Evolutionary conservation across 2,329 filamentous ascomycete species (phyloP), one percentile per base, ranked within the genome.

Genomic region (Aspergillus spinulosporus): DNA sequence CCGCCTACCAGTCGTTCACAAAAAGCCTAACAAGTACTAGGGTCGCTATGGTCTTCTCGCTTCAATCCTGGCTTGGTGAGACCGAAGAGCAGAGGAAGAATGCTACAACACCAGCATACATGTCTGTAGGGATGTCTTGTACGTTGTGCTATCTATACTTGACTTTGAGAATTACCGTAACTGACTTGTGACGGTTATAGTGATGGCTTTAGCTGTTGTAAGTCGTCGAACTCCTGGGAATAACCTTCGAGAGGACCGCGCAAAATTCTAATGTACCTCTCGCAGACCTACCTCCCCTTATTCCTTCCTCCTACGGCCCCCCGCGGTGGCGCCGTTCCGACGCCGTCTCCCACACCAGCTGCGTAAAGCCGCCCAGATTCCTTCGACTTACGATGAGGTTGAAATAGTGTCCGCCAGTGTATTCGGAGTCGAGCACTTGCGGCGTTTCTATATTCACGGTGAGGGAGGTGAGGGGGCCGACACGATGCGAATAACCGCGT

Each of bases 71-170:
- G 78, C 68, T 80, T 47, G 74, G 74, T 36, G 78, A 80, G 64
- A 75, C 73, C 26, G 69, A 74, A n/a, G 75, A 79, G 31, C 76
- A 80, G 62, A 76, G 73, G 74, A 87, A 84, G 72, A 86, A 76
- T 57, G 76, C 84, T 28, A 77, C 80, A 45, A 92, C 90, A 4
- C 91, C 92, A 2, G 84, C 80, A 51, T 86, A 85, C 71, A 87
- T 94, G 74, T 86, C 86, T 54, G 85, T 94, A 54, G 82, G 86
- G 74, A 94, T 95, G 89, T 85, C 89, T 21, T 68, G 88, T 91
- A 80, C 67, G 86, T 82, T 42, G 12, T 48, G 15, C 54, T 49
- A 21, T 12, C 12, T 7, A 26, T 11, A 14, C 28, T 21, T 36
- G 34, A 21, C 2, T 7, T 8, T 21, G 34, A 37, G 32, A 15